Conservation (phyloP, 345 rosid species). For the Populus ilicifolia region DNA sequence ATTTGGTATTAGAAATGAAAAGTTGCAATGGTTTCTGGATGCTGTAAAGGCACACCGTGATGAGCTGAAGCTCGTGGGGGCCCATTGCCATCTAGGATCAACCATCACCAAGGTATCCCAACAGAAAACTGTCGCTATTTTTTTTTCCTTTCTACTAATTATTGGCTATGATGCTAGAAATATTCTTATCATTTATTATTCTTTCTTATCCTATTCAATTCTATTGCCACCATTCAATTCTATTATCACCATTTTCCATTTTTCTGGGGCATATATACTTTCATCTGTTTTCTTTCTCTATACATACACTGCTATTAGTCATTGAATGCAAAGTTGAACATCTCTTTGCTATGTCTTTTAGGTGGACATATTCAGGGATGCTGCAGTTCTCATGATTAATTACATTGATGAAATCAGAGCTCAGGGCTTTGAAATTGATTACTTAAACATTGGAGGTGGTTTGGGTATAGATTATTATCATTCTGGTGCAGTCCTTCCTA, state of each 20-base stretch:
- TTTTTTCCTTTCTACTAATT: background rate
- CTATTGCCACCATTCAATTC: background rate
- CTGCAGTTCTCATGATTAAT: slow-evolving; percentile 84
- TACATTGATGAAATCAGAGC: slow-evolving; percentile 81
- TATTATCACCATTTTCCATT: background rate
- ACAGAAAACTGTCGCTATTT: background rate
- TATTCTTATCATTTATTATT: too few species aligned
- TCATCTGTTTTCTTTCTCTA: background rate
- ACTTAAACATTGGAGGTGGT: slow-evolving; percentile 95
- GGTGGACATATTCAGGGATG: slow-evolving; percentile 98
- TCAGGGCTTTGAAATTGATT: slow-evolving; percentile 83
- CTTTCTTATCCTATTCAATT: background rate
- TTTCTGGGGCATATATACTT: background rate
- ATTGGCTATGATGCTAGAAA: background rate
- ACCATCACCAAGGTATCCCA: slow-evolving; percentile 82
- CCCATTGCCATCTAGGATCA: slow-evolving; percentile 97
- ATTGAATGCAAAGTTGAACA: background rate
- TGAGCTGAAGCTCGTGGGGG: slow-evolving; percentile 93
- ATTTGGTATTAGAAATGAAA: slow-evolving; percentile 98
- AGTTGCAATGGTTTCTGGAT: slow-evolving; percentile 97
- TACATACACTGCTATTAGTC: background rate
- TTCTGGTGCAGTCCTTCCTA: slow-evolving; percentile 77
- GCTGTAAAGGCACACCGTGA: slow-evolving; percentile 79
- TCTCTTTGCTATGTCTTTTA: slow-evolving; percentile 22
- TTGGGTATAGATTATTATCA: slow-evolving; percentile 96